Percentiles rank a stretch among this genome's conserved stretches.
phyloP scores from a whole-genome alignment of 2,329 filamentous ascomycete genomes.

The Tolypocladium cylindrosporum region DNA sequence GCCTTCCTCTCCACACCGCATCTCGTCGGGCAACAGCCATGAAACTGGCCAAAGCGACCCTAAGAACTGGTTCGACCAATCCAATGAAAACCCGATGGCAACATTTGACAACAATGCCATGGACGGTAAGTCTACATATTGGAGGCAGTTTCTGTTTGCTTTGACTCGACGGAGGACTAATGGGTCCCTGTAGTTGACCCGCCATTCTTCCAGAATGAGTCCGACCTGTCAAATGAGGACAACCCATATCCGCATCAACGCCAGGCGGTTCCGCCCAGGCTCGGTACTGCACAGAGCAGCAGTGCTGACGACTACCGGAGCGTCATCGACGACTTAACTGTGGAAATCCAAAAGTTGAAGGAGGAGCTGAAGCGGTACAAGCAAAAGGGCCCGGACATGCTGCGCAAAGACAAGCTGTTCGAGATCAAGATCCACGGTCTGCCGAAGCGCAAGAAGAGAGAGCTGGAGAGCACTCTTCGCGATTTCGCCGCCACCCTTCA shows the following conservation, averaged over 20 bases:
- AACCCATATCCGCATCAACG: constrained; percentile 14
- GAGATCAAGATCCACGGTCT: constrained; percentile 73
- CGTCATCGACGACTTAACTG: constrained; percentile 78
- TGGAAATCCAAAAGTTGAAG: constrained; percentile 73
- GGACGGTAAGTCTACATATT: constrained; percentile 28
- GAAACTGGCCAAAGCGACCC: constrained; percentile 39
- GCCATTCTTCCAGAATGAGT: constrained; percentile 44
- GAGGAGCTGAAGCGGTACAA: constrained; percentile 63
- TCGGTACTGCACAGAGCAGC: constrained; percentile 37
- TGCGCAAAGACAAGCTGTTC: constrained; percentile 69
- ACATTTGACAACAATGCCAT: constrained; percentile 32
- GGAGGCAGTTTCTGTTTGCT: neutral
- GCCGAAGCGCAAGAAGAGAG: constrained; percentile 61
- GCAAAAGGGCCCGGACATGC: constrained; percentile 52
- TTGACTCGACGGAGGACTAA: neutral
- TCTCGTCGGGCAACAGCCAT: constrained; percentile 40
- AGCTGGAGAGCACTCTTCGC: constrained; percentile 63
- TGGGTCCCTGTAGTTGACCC: constrained; percentile 30
- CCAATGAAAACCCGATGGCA: constrained; percentile 38
- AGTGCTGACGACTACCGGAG: constrained; percentile 67
- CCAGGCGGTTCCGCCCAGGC: constrained; percentile 16
- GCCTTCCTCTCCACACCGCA: constrained; percentile 16
- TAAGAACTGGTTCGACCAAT: constrained; percentile 43
- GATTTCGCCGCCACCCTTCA: constrained; percentile 59
- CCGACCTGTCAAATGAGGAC: constrained; percentile 41